These are phyloP conservation scores for Gorgonomyces haynaldii DNA, from an alignment of 192 early-diverging fungal species.

Conservation along the genomic window DNA sequence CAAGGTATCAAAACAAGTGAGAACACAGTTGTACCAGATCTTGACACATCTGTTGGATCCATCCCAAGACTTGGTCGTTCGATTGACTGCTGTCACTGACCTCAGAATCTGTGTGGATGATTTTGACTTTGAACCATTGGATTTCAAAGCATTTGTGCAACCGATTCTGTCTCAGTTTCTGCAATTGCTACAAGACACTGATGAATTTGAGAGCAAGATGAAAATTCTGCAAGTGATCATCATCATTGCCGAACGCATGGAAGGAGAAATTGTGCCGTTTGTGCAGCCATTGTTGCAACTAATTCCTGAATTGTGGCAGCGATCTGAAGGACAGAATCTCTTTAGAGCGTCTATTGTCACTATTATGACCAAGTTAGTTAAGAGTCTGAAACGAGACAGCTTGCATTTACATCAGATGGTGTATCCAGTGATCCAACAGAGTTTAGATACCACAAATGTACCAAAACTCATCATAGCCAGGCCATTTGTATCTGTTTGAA, in stretches of 20 bases:
- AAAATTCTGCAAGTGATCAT: conserved; percentile 62
- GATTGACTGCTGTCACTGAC: conserved; percentile 60
- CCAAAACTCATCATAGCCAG: conserved; percentile 17
- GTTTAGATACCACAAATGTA: conserved; percentile 51
- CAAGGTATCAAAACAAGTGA: conserved; percentile 50
- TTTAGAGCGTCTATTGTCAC: conserved; percentile 69
- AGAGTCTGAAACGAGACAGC: conserved; percentile 60
- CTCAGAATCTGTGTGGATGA: conserved; percentile 64
- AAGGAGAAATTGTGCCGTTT: conserved; percentile 58
- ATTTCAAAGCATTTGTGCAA: conserved; percentile 58
- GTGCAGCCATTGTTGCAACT: conserved; percentile 58
- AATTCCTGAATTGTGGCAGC: conserved; percentile 71
- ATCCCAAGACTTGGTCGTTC: conserved; percentile 69
- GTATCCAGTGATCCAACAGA: conserved; percentile 62
- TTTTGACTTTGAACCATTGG: conserved; percentile 70
- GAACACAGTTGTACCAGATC: conserved; percentile 56
- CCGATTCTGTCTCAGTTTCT: conserved; percentile 45
- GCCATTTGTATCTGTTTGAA: conserved; percentile 74
- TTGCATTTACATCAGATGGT: conserved; percentile 60
- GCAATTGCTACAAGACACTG: conserved; percentile 47
- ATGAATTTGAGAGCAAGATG: conserved; percentile 66
- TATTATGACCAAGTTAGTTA: conserved; percentile 64
- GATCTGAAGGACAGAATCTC: conserved; percentile 59
- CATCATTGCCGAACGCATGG: conserved; percentile 66
- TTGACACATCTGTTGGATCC: conserved; percentile 56